Percentiles rank a stretch among this genome's conserved stretches.
Evolutionary conservation across 1,284 basidiomycete species (phyloP).

Genomic region (Coniferiporia weirii): DNA sequence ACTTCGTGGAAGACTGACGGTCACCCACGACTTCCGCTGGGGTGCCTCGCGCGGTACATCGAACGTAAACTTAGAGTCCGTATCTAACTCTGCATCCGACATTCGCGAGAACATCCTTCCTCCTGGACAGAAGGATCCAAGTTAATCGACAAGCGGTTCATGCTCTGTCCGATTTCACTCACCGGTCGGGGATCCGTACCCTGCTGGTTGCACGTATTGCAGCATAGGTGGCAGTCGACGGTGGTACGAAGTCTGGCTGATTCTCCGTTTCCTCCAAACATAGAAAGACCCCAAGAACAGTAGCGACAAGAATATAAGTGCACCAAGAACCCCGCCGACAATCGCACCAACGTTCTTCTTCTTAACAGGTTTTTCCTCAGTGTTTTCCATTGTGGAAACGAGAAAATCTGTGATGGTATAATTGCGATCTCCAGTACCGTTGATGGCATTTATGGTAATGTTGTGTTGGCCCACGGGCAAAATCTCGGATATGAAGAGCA

Average conservation of each 20-base stretch:
- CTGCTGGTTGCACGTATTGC: slow-evolving; percentile 4
- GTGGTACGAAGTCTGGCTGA: neutral
- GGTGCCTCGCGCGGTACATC: neutral
- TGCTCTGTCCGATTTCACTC: neutral
- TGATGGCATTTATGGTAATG: neutral
- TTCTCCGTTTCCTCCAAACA: neutral
- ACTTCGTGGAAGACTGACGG: slow-evolving; percentile 3
- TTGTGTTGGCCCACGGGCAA: neutral
- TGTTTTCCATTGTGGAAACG: neutral
- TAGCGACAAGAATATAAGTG: neutral
- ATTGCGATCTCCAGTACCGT: neutral
- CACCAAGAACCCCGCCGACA: neutral
- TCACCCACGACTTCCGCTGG: slow-evolving; percentile 5
- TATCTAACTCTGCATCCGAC: neutral
- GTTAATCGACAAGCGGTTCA: neutral
- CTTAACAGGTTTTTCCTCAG: neutral
- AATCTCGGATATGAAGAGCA: slow-evolving; percentile 3
- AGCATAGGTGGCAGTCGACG: slow-evolving; percentile 1
- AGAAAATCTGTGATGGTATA: neutral
- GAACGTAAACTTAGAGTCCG: slow-evolving; percentile 14
- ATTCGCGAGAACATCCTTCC: neutral
- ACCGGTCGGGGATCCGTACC: neutral
- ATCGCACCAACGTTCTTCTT: slow-evolving; percentile 4
- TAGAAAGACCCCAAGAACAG: neutral
- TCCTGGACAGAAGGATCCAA: neutral